Evolutionary conservation across 768 basidiomycete genomes (phyloP), one percentile per base, ranked within the genome.

Genomic region (Mycena alexandri): DNA sequence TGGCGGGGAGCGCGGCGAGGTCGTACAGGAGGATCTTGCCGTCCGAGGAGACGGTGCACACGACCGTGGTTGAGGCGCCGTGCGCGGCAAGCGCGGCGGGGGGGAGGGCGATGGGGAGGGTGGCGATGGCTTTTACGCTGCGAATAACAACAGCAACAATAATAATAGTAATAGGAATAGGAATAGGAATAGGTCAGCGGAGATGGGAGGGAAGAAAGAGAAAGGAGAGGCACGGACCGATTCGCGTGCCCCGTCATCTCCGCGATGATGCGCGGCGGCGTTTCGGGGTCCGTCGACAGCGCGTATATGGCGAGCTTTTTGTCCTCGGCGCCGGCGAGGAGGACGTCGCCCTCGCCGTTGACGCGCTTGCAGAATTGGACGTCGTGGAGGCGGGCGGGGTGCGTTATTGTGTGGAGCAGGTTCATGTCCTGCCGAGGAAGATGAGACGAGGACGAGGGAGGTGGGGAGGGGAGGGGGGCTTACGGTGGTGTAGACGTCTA

Each of bases 321-420:
- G 76, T 98, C 95, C 79, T 99, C 98, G 7, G 92, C 95, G 3
- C 89, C 93, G 9, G 90, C 93, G 56, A 97, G 83, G 9, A 98
- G 80, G 36, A 96, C 76, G 72, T 96, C 92, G 46, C 86, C 87
- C 0, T 80, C 77, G 2, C 85, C 86, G 25, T 81, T 79, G 0
- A 87, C 84, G 51, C 89, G 86, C 69, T 84, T 84, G 74, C 86
- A 89, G 79, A 99, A 98, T 57, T 84, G 85, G 52, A 95, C 76
- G 72, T 93, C 93, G 69, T 99, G 96, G 70, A 98, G 86, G 10
- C 98, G 89, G 7, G 94, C 90, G 1, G 91, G 83, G 70, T 97
- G 94, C 0, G 81, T 83, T 69, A 98, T 85, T 0, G 88, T 90
- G 74, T 91, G 87, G 2, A 93, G 80, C 21, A 93, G 81, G 17